Percentiles rank a stretch among this genome's conserved stretches.
Conservation (phyloP, 2,329 filamentous ascomycete species). For the Dothidotthia symphoricarpi region DNA sequence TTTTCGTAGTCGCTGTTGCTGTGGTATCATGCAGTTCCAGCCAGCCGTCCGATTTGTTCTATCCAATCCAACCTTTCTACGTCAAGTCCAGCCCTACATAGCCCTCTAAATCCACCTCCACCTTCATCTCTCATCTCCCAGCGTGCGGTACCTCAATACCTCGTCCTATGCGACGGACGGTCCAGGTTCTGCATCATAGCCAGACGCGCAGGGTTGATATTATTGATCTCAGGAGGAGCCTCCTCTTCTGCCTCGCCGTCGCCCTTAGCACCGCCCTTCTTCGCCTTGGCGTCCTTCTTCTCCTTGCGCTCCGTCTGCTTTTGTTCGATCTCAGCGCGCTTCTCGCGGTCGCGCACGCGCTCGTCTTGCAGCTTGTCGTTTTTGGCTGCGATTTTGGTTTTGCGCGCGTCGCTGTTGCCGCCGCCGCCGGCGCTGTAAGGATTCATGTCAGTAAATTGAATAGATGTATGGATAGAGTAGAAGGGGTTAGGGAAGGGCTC, state of each 20-base stretch:
- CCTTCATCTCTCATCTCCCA: no score
- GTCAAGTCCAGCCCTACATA: no score
- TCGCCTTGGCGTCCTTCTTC: slow-evolving; percentile 37
- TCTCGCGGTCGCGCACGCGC: slow-evolving; percentile 54
- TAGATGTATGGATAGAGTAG: not conserved
- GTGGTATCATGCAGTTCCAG: no score
- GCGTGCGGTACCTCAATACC: slow-evolving; percentile 12
- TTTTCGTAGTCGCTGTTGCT: no score
- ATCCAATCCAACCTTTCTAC: no score
- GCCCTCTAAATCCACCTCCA: no score
- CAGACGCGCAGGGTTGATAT: slow-evolving; percentile 41
- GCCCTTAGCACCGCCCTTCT: slow-evolving; percentile 14
- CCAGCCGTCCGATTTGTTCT: no score
- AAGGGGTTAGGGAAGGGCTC: slow-evolving; percentile 32
- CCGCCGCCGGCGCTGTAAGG: slow-evolving; percentile 72
- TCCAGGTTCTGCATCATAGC: slow-evolving; percentile 35
- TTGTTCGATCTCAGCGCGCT: slow-evolving; percentile 43
- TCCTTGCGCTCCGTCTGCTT: slow-evolving; percentile 44
- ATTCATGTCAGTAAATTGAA: slow-evolving; percentile 7
- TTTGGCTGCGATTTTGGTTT: slow-evolving; percentile 77
- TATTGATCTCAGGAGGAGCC: slow-evolving; percentile 22
- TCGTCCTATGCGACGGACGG: slow-evolving; percentile 19
- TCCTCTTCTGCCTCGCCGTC: slow-evolving; percentile 11
- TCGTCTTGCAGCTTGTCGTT: slow-evolving; percentile 79
- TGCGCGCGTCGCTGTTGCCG: slow-evolving; percentile 69